Percentiles rank a stretch among this genome's conserved stretches.
Conservation (phyloP, 192 early-diverging fungal genomes). For the Coemansia sp. region DNA sequence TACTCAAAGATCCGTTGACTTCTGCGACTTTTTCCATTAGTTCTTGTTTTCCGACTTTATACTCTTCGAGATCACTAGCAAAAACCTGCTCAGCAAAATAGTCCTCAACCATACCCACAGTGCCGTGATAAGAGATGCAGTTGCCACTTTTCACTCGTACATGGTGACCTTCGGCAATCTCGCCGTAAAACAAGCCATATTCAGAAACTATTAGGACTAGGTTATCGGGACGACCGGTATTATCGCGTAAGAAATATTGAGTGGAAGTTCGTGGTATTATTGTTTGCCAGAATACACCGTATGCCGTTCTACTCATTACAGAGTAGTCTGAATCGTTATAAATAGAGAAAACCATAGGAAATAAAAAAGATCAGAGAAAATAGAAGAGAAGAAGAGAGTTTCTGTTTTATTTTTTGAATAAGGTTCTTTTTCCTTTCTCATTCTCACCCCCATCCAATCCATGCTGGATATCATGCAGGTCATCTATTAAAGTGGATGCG, state of each 20-base stretch:
- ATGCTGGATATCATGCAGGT: background rate
- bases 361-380: background rate
- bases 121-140: background rate
- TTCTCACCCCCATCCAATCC: too few relatives aligned
- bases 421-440: too few relatives aligned
- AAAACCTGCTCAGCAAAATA: conserved; percentile 7
- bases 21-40: background rate
- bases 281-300: background rate
- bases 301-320: background rate
- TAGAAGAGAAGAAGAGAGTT: background rate
- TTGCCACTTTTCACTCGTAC: background rate
- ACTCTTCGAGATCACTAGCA: conserved; percentile 3
- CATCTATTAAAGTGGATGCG: background rate
- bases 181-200: background rate
- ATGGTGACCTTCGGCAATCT: background rate
- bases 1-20: background rate
- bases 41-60: background rate
- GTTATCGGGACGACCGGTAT: background rate
- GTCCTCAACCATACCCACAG: background rate
- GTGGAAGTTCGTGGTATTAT: background rate
- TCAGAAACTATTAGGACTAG: background rate
- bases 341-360: background rate
- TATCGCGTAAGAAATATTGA: background rate
- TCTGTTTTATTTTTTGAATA: background rate
- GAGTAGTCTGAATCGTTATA: background rate